Conservation (phyloP, 1,139 yeast genomes). For the Taiozyma sp. region DNA sequence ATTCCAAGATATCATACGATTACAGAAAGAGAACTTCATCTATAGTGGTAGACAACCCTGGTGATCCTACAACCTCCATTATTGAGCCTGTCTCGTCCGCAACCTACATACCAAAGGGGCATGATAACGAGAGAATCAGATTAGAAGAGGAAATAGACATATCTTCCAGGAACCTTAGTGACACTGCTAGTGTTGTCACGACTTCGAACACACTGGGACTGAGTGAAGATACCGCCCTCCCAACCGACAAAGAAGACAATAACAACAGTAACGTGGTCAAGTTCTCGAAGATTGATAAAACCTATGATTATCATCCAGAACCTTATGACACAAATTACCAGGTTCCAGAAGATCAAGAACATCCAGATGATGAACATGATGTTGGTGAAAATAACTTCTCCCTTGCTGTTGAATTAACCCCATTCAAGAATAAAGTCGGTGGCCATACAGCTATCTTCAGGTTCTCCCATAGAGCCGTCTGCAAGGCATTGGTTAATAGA, state of each 20-base stretch:
- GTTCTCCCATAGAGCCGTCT: slow-evolving; percentile 89
- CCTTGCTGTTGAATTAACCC: slow-evolving; percentile 77
- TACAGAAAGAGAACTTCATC: background rate
- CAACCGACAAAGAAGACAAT: background rate
- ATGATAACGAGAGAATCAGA: slow-evolving; percentile 10
- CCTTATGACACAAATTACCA: background rate
- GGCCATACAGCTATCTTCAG: slow-evolving; percentile 97
- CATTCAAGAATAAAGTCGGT: slow-evolving; percentile 90
- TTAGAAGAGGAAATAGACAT: slow-evolving; percentile 20
- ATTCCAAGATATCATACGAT: background rate
- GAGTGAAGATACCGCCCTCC: background rate
- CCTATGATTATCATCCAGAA: slow-evolving; percentile 7
- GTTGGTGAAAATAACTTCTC: slow-evolving; percentile 41
- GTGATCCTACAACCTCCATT: slow-evolving; percentile 8
- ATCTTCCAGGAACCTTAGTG: slow-evolving; percentile 4
- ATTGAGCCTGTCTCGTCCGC: slow-evolving; percentile 59
- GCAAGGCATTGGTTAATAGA: slow-evolving; percentile 85
- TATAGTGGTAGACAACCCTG: slow-evolving; percentile 1
- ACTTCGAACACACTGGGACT: slow-evolving; percentile 1
- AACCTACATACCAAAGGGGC: slow-evolving; percentile 58
- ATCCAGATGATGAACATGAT: slow-evolving; percentile 2
- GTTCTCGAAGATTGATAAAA: slow-evolving; percentile 9
- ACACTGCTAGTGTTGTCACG: slow-evolving; percentile 7
- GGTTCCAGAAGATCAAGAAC: background rate
- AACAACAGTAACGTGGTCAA: slow-evolving; percentile 3